These are phyloP conservation scores for Pythium dissimile DNA, from an alignment of 352 stramenopile species.

Conservation along the genomic window DNA sequence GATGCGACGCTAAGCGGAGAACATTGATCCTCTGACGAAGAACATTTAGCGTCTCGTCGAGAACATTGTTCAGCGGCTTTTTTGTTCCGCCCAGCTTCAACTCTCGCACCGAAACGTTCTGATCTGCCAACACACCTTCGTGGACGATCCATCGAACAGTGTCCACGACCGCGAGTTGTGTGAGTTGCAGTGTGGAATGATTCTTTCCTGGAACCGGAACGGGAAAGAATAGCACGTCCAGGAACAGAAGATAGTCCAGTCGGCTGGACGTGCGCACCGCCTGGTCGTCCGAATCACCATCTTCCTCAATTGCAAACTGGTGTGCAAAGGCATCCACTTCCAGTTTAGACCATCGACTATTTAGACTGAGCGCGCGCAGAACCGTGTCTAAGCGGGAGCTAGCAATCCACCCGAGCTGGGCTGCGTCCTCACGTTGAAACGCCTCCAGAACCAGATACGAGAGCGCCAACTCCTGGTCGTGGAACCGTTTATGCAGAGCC, in stretches of 20 bases:
- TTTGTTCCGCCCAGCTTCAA: background rate
- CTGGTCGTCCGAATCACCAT: background rate
- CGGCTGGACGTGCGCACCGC: conserved; percentile 7
- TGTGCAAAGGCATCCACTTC: conserved; percentile 9
- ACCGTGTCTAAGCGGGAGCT: conserved; percentile 4
- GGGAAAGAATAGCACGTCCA: conserved; percentile 59
- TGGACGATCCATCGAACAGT: background rate
- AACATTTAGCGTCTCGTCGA: background rate
- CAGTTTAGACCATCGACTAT: background rate
- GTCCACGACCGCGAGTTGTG: conserved; percentile 2
- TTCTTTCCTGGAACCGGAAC: conserved; percentile 13
- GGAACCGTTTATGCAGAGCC: conserved; percentile 1
- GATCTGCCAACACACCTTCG: background rate
- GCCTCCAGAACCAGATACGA: background rate
- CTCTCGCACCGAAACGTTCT: conserved; percentile 11
- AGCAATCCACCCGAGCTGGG: conserved; percentile 1
- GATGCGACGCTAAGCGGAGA: conserved; percentile 37
- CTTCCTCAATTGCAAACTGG: conserved; percentile 1
- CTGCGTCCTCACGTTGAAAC: conserved; percentile 3
- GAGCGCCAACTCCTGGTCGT: background rate
- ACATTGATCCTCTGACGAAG: conserved; percentile 36
- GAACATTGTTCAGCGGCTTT: background rate
- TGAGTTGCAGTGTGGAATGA: background rate
- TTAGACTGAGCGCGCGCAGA: conserved; percentile 4
- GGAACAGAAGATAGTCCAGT: conserved; percentile 39